Conservation (phyloP, 2,329 filamentous ascomycete genomes). For the Clarireedia paspali region DNA sequence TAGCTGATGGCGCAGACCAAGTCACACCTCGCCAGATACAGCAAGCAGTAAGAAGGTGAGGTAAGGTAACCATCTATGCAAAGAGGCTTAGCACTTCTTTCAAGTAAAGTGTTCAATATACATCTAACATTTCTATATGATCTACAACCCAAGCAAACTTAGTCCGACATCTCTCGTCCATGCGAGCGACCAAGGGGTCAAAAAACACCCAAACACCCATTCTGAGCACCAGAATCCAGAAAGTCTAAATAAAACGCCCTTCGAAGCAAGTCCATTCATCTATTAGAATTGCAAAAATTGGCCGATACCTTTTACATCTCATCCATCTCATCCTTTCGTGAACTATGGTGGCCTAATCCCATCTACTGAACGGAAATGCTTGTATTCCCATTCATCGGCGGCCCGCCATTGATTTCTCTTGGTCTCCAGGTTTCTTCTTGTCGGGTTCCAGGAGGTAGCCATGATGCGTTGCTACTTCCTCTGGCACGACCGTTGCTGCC, state of each 20-base stretch:
- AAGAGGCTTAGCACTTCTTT: too few relatives aligned
- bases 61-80: too few relatives aligned
- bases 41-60: too few relatives aligned
- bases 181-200: too few relatives aligned
- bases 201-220: background rate
- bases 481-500: conserved; percentile 42
- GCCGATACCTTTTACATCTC: too few relatives aligned
- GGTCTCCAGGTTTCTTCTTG: conserved; percentile 76
- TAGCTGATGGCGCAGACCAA: too few relatives aligned
- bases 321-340: background rate
- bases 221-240: background rate
- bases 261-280: background rate
- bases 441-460: conserved; percentile 72
- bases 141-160: too few relatives aligned
- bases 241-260: background rate
- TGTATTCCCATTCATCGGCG: background rate
- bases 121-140: too few relatives aligned
- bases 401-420: conserved; percentile 9
- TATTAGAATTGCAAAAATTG: background rate
- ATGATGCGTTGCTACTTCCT: conserved; percentile 42
- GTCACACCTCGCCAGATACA: too few relatives aligned
- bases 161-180: too few relatives aligned
- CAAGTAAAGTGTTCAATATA: too few relatives aligned
- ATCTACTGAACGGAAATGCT: conserved; percentile 4
- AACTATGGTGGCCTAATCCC: background rate